Evolutionary conservation across 768 basidiomycete genomes (phyloP), one percentile per base, ranked within the genome.

Genomic region (Tephrocybe sp.): DNA sequence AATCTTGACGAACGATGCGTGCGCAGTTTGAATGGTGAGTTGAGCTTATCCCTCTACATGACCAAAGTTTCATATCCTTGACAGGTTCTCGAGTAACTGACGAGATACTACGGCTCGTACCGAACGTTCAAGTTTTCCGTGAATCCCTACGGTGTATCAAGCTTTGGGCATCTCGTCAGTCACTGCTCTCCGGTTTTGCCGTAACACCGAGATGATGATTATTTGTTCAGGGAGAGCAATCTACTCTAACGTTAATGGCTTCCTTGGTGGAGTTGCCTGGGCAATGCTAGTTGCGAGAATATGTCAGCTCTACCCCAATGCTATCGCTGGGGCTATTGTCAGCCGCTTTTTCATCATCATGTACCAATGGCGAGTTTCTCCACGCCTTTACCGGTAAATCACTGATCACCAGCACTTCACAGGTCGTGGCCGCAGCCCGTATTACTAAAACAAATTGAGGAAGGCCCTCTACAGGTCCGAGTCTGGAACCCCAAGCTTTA

Each of bases 401-500:
- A 19, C 38, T 39, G 34, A 24, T 50, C 24, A 36, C 52, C 53
- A 53, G 55, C 24, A 30, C 31, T 52, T 42, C n/a, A 12, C 56
- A 97, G 94, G 94, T 78, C 86, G 52, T 99, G 97, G 97, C 97
- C 97, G 16, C 91, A 95, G 64, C 97, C 97, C 23, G 94, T 98
- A n/a, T 76, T 97, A 39, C 70, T 99, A 52, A 95, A 94, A 68
- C 91, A 91, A 67, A 97, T 99, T 39, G 94, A 97, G 67, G 92
- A 94, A 56, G 94, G 94, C 1, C 92, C 92, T 1, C 63, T 94
- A 42, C 89, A 90, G 61, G 91, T 97, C 55, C 82, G 92, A 60
- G 93, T 98, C 2, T 99, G 97, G 97, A 99, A 99, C 69, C 97
- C 97, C 2, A 91, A 87, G 89, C 67, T 97, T 47, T 97, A 95